These are phyloP conservation scores for Dactylorhiza incarnata DNA, from an alignment of 106 monocot species.

Conservation along the genomic window DNA sequence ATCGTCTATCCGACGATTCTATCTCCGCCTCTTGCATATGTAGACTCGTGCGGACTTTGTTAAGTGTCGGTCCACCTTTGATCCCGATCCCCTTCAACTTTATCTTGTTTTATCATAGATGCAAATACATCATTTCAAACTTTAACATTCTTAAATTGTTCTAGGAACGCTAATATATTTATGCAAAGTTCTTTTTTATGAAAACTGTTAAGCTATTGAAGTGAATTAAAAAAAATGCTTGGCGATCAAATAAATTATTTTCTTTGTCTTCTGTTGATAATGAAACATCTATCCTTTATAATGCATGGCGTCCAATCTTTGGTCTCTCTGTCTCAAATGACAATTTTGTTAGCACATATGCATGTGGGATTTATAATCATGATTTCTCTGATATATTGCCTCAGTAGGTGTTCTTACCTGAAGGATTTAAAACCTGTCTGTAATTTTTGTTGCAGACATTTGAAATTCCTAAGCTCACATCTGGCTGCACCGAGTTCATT, in stretches of 20 bases:
- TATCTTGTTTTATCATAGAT: neutral
- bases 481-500: slow-evolving; percentile 84
- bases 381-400: neutral
- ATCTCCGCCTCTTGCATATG: too few species aligned
- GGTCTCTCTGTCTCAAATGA: neutral
- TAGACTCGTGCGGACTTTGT: too few species aligned
- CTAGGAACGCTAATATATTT: neutral
- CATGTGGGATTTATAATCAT: neutral
- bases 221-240: neutral
- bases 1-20: too few species aligned
- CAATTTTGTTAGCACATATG: neutral
- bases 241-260: neutral
- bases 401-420: neutral
- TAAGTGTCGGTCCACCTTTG: too few species aligned
- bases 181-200: too few species aligned
- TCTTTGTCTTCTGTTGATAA: neutral
- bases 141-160: neutral
- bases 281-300: neutral
- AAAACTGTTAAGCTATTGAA: neutral
- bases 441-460: slow-evolving; percentile 42
- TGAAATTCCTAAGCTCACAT: slow-evolving; percentile 83
- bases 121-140: neutral
- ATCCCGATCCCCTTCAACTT: too few species aligned
- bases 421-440: neutral
- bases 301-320: neutral